These are phyloP conservation scores for Lentinus tigrinus DNA, from an alignment of 768 basidiomycete species.

Conservation along the genomic window DNA sequence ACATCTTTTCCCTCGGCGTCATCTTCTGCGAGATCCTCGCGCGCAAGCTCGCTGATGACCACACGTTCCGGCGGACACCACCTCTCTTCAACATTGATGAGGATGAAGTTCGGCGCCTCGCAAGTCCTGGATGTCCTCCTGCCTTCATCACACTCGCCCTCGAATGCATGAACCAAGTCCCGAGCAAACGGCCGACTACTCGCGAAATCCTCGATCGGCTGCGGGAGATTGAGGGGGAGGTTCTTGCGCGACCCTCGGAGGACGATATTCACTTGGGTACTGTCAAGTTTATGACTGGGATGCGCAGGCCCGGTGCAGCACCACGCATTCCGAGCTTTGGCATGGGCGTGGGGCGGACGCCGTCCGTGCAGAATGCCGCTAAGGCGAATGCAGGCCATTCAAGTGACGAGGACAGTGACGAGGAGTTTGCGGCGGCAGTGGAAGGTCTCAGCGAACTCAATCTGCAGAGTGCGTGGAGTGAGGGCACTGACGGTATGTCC, in stretches of 20 bases:
- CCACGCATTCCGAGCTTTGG: conserved; percentile 91
- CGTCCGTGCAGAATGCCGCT: conserved; percentile 35
- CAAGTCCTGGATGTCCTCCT: conserved; percentile 74
- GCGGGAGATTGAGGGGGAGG: conserved; percentile 78
- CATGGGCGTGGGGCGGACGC: conserved; percentile 53
- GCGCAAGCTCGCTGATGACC: conserved; percentile 81
- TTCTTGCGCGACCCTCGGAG: conserved; percentile 64
- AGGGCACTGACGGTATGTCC: conserved; percentile 38
- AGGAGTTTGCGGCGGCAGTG: conserved; percentile 65
- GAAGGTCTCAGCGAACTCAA: conserved; percentile 50
- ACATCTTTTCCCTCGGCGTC: conserved; percentile 91
- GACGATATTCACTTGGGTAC: conserved; percentile 82
- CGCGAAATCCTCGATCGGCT: conserved; percentile 78
- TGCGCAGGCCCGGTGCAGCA: conserved; percentile 48
- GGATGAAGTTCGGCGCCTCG: conserved; percentile 66
- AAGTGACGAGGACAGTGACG: conserved; percentile 61
- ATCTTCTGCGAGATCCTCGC: conserved; percentile 92
- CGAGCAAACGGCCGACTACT: conserved; percentile 70
- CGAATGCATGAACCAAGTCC: conserved; percentile 70
- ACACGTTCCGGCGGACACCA: conserved; percentile 71
- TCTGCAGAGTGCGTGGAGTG: conserved; percentile 48
- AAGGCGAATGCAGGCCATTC: conserved; percentile 29
- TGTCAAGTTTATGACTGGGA: conserved; percentile 77
- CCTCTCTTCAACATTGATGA: conserved; percentile 79
- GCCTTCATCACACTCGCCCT: conserved; percentile 76